These are phyloP conservation scores for Starmerella apicola DNA, from an alignment of 805 yeast genomes.

Conservation along the genomic window DNA sequence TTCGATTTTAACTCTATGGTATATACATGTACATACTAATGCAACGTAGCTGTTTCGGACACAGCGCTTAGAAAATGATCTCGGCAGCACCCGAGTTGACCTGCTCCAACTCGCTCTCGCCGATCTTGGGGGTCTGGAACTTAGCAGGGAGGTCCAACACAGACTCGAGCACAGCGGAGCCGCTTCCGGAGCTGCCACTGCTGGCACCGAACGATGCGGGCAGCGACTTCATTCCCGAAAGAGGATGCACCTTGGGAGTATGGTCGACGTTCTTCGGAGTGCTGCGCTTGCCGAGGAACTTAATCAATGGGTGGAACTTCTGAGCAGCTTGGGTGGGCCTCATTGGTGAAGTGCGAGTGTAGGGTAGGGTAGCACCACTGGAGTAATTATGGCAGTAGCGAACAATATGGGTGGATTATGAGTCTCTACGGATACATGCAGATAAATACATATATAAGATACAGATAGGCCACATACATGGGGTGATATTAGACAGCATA, in stretches of 20 bases:
- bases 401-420: no score
- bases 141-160: conserved; percentile 59
- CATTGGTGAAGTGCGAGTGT: conserved; percentile 2
- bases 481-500: no score
- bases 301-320: conserved; percentile 42
- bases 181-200: conserved; percentile 19
- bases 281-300: conserved; percentile 69
- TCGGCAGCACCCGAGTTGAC: conserved; percentile 79
- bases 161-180: conserved; percentile 29
- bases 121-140: conserved; percentile 54
- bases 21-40: no score
- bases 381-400: no score
- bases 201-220: conserved; percentile 27
- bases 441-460: no score
- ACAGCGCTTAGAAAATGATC: conserved; percentile 30
- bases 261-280: conserved; percentile 29
- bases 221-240: conserved; percentile 30
- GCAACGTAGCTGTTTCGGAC: no score
- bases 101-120: conserved; percentile 59
- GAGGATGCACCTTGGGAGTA: conserved; percentile 32
- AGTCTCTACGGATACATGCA: no score
- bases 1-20: no score
- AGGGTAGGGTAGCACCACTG: no score
- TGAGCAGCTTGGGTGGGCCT: conserved; percentile 4
- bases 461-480: no score